These are phyloP conservation scores for Lolium rigidum DNA, from an alignment of 176 grass and related monocot genomes.

Conservation along the genomic window DNA sequence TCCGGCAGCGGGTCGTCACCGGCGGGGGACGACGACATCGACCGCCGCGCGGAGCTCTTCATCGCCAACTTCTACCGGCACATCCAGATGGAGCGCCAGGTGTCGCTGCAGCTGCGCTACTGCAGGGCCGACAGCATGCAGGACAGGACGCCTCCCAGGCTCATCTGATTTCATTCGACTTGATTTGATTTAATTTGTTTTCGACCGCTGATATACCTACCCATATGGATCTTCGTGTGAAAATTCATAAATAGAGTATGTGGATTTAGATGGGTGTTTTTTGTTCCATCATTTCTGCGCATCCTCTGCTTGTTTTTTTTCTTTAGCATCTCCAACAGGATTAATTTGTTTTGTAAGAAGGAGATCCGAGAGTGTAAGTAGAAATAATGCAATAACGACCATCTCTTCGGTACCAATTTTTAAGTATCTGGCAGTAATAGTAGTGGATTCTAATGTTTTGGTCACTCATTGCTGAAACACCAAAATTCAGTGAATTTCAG, in stretches of 20 bases:
- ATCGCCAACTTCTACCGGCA: slow-evolving; percentile 69
- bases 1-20: slow-evolving; percentile 2
- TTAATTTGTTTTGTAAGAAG: neutral
- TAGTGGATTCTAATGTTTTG: no score
- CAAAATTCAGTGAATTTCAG: no score
- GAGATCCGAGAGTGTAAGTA: neutral
- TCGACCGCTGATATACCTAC: neutral
- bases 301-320: neutral
- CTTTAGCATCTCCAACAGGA: neutral
- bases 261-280: slow-evolving; percentile 33
- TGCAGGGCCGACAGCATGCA: slow-evolving; percentile 28
- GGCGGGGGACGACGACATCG: slow-evolving; percentile 46
- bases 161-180: no score
- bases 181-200: no score
- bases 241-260: neutral
- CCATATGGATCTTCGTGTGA: neutral
- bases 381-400: neutral
- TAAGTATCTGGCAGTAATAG: no score
- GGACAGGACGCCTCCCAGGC: slow-evolving; percentile 42
- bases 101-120: slow-evolving; percentile 76
- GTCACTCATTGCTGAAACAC: no score
- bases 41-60: slow-evolving; percentile 67
- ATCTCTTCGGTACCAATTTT: neutral
- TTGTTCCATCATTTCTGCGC: slow-evolving; percentile 19
- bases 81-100: slow-evolving; percentile 78